A percentile compares a stretch with the other conserved stretches of the same genome.
Conservation (phyloP, 352 stramenopile genomes). For the Globisporangium nodosum region DNA sequence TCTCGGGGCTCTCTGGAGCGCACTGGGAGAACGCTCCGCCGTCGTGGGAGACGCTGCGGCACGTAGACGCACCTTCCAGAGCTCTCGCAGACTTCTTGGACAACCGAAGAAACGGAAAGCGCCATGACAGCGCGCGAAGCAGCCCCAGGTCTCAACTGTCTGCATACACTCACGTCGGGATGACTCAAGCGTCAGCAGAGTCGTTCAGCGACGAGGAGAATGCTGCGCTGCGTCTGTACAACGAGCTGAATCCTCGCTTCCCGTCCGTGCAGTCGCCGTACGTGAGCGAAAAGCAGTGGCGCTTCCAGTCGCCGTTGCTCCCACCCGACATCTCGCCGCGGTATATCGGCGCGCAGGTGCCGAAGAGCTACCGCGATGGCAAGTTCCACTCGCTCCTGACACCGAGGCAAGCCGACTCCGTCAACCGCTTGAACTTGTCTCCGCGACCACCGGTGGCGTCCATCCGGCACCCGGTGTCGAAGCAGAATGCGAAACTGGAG, state of each 20-base stretch:
- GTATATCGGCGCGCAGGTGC: conserved; percentile 43
- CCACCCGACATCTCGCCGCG: conserved; percentile 43
- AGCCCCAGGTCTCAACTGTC: not conserved
- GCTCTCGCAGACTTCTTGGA: conserved; percentile 4
- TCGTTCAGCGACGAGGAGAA: conserved; percentile 4
- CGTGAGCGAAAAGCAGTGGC: conserved; percentile 43
- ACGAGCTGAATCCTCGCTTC: conserved; percentile 59
- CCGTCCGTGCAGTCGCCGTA: conserved; percentile 46
- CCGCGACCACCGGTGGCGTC: conserved; percentile 14
- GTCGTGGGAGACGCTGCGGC: conserved; percentile 36
- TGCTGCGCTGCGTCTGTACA: conserved; percentile 22
- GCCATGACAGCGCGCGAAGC: too few species aligned
- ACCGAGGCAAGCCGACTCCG: conserved; percentile 35
- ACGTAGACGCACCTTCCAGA: conserved; percentile 31
- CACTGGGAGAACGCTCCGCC: conserved; percentile 32
- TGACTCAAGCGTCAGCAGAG: not conserved
- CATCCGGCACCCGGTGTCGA: conserved; percentile 21
- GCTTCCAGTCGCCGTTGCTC: conserved; percentile 37
- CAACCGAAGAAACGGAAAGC: not conserved
- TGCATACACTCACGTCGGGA: too few species aligned
- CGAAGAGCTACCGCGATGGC: conserved; percentile 51
- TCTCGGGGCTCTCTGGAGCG: conserved; percentile 36
- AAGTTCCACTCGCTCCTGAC: conserved; percentile 45
- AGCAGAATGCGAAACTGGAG: conserved; percentile 11
- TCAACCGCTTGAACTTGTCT: conserved; percentile 41